phyloP scores from a whole-genome alignment of 2,329 filamentous ascomycete genomes.

The Aspergillus fumigatus region DNA sequence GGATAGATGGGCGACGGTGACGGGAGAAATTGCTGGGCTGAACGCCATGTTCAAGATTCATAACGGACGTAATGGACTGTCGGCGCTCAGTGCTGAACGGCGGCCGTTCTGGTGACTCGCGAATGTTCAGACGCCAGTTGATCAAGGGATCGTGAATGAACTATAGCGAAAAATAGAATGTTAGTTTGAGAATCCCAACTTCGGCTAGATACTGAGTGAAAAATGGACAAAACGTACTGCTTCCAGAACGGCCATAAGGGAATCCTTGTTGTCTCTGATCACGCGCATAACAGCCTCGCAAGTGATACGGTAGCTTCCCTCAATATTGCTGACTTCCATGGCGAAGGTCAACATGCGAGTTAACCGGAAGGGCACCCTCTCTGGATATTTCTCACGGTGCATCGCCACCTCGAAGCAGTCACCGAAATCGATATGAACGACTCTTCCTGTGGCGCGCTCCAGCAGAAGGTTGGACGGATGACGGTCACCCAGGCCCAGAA shows the following conservation, averaged over 20 bases:
- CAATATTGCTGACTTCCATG: slow-evolving; percentile 99
- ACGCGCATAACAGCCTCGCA: slow-evolving; percentile 99
- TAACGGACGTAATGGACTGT: slow-evolving; percentile 52
- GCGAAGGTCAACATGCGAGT: slow-evolving; percentile 99
- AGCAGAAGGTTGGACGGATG: slow-evolving; percentile 98
- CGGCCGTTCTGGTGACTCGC: slow-evolving; percentile 57
- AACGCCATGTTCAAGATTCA: slow-evolving; percentile 48
- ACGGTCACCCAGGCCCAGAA: slow-evolving; percentile 90
- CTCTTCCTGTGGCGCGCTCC: slow-evolving; percentile 90
- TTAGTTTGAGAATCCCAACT: slow-evolving; percentile 1
- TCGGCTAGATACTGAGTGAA: neutral
- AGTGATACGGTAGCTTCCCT: slow-evolving; percentile 95
- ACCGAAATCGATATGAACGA: slow-evolving; percentile 98
- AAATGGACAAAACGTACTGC: slow-evolving; percentile 61
- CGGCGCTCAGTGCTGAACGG: slow-evolving; percentile 59
- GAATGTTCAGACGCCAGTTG: slow-evolving; percentile 79
- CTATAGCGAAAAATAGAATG: slow-evolving; percentile 43
- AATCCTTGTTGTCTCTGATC: slow-evolving; percentile 93
- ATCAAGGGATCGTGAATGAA: slow-evolving; percentile 99
- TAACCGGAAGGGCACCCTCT: slow-evolving; percentile 93
- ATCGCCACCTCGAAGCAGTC: slow-evolving; percentile 99
- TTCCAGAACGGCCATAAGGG: slow-evolving; percentile 95
- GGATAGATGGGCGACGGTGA: slow-evolving; percentile 63
- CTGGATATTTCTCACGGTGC: slow-evolving; percentile 98
- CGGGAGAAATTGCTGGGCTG: slow-evolving; percentile 63